A percentile compares a stretch with the other conserved stretches of the same genome.
Conservation (phyloP, 441 rosid species). For the Theobroma grandiflorum region DNA sequence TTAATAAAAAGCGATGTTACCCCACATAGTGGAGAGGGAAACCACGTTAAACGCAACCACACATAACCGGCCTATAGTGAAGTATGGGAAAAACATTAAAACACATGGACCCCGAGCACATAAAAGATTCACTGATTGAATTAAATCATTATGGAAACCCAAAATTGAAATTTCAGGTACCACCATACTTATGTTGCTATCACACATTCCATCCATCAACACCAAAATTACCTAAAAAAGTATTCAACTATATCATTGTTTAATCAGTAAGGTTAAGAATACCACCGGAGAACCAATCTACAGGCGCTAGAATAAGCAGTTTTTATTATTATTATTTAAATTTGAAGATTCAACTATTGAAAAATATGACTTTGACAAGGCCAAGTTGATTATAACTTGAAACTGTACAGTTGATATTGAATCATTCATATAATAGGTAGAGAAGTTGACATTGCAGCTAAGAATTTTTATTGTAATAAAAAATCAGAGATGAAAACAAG, state of each 20-base stretch:
- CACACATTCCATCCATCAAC: slow-evolving; percentile 33
- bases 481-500: slow-evolving; percentile 31
- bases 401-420: background rate
- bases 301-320: background rate
- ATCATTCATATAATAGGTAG: slow-evolving; percentile 15
- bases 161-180: slow-evolving; percentile 14
- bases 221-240: slow-evolving; percentile 20
- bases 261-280: slow-evolving; percentile 2
- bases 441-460: slow-evolving; percentile 8
- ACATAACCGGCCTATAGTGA: slow-evolving; percentile 35
- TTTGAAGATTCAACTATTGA: slow-evolving; percentile 29
- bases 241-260: background rate
- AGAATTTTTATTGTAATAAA: slow-evolving; percentile 7
- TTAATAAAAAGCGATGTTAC: slow-evolving; percentile 29
- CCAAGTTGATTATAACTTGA: no score
- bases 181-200: slow-evolving; percentile 39
- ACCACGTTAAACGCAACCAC: slow-evolving; percentile 46
- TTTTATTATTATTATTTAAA: background rate
- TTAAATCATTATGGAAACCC: slow-evolving; percentile 21
- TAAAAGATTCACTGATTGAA: slow-evolving; percentile 31
- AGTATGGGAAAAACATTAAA: slow-evolving; percentile 37
- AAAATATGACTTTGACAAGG: slow-evolving; percentile 1
- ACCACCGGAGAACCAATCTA: background rate
- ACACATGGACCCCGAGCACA: slow-evolving; percentile 42
- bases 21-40: slow-evolving; percentile 39